Percentiles rank a stretch among this genome's conserved stretches.
phyloP scores from a whole-genome alignment of 352 stramenopile species.

The Pythium phragmiticola region DNA sequence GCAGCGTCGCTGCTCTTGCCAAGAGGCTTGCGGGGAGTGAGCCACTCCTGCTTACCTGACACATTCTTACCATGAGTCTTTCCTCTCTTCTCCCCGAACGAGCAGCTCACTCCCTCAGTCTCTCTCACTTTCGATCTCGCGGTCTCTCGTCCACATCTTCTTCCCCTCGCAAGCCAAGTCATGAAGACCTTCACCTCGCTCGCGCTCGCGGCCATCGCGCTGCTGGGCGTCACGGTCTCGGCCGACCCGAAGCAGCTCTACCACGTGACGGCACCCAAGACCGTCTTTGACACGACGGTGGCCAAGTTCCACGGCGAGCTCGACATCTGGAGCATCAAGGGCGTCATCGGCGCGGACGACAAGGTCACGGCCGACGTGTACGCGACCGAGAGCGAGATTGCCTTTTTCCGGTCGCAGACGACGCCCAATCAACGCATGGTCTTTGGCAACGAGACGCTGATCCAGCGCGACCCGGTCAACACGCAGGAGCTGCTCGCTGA shows the following conservation, averaged over 20 bases:
- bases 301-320: slow-evolving; percentile 18
- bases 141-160: neutral
- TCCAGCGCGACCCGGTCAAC: slow-evolving; percentile 19
- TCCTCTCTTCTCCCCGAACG: too few species aligned
- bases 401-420: slow-evolving; percentile 8
- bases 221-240: slow-evolving; percentile 6
- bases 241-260: slow-evolving; percentile 33
- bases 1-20: too few species aligned
- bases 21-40: too few species aligned
- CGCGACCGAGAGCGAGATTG: slow-evolving; percentile 13
- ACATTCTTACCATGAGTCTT: too few species aligned
- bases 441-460: slow-evolving; percentile 13
- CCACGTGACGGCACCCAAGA: slow-evolving; percentile 33
- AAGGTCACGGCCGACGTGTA: slow-evolving; percentile 26
- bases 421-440: neutral
- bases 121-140: neutral
- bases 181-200: slow-evolving; percentile 27
- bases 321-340: slow-evolving; percentile 21
- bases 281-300: slow-evolving; percentile 11
- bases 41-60: too few species aligned
- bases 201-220: slow-evolving; percentile 12
- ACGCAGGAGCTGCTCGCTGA: slow-evolving; percentile 14
- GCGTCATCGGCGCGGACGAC: neutral
- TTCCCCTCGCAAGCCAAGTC: neutral
- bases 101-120: too few species aligned